A percentile compares a stretch with the other conserved stretches of the same genome.
phyloP scores from a whole-genome alignment of 805 yeast species.

The Teunomyces aglyptinius region DNA sequence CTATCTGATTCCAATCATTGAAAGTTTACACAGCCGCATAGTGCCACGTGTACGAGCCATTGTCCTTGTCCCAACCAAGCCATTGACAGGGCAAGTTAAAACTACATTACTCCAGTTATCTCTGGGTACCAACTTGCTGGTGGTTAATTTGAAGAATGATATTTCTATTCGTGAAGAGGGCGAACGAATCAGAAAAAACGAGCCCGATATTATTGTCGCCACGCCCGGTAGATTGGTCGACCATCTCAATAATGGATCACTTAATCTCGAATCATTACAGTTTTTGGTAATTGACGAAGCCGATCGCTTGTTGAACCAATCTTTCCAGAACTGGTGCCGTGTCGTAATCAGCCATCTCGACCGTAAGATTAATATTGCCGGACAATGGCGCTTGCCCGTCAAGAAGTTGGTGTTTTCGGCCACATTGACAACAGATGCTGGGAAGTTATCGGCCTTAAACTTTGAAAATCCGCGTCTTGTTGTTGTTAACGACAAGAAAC shows the following conservation, averaged over 20 bases:
- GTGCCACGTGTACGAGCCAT: constrained; percentile 77
- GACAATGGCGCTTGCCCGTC: constrained; percentile 38
- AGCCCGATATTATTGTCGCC: constrained; percentile 66
- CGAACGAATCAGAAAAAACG: constrained; percentile 38
- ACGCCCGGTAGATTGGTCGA: constrained; percentile 88
- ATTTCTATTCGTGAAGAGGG: constrained; percentile 62
- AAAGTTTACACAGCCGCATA: constrained; percentile 56
- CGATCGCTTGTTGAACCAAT: constrained; percentile 77
- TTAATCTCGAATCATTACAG: constrained; percentile 52
- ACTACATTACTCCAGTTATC: constrained; percentile 57
- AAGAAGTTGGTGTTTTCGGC: constrained; percentile 83
- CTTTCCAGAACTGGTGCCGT: constrained; percentile 90
- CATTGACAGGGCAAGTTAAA: constrained; percentile 80
- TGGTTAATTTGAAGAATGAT: constrained; percentile 59
- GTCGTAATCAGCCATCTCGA: constrained; percentile 44
- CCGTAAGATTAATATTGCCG: constrained; percentile 22
- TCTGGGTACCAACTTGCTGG: constrained; percentile 64
- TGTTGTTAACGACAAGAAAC: constrained; percentile 60
- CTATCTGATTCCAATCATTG: constrained; percentile 79
- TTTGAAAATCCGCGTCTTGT: constrained; percentile 70
- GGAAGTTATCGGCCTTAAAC: constrained; percentile 70
- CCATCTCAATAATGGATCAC: constrained; percentile 47
- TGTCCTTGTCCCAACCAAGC: constrained; percentile 85
- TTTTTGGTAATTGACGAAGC: constrained; percentile 80
- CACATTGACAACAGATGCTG: constrained; percentile 90